A percentile compares a stretch with the other conserved stretches of the same genome.
These are phyloP conservation scores for Schizonepeta tenuifolia DNA, from an alignment of 257 asterid species.

Conservation along the genomic window DNA sequence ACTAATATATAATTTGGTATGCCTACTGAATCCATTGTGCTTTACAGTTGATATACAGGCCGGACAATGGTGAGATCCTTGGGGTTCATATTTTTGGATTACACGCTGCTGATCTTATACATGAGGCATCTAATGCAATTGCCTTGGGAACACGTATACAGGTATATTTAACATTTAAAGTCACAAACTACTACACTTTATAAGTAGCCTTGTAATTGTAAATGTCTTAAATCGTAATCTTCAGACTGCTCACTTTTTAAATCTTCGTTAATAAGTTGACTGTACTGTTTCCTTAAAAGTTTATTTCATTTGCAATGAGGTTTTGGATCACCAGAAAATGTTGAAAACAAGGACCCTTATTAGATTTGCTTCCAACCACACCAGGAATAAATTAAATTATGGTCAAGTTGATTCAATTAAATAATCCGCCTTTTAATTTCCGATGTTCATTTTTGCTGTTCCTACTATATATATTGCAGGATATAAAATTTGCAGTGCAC, in stretches of 20 bases:
- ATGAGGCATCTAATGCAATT: conserved; percentile 91
- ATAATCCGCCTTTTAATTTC: conserved; percentile 10
- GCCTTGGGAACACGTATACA: conserved; percentile 87
- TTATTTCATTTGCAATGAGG: conserved; percentile 6
- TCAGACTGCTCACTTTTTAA: background rate
- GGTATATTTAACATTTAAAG: conserved; percentile 48
- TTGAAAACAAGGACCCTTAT: background rate
- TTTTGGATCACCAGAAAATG: background rate
- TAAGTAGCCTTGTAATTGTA: conserved; percentile 16
- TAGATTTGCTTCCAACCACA: background rate
- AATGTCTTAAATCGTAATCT: no score
- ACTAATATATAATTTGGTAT: conserved; percentile 3
- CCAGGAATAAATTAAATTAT: conserved; percentile 8
- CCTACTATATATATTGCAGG: conserved; percentile 57
- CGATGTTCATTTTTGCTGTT: conserved; percentile 32
- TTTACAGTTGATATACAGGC: conserved; percentile 85
- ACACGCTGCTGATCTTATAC: conserved; percentile 98
- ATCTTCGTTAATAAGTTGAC: background rate
- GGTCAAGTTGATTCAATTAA: background rate
- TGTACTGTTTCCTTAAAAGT: background rate
- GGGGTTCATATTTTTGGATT: conserved; percentile 93
- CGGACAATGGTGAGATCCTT: conserved; percentile 90
- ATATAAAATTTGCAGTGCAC: conserved; percentile 85
- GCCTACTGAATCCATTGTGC: conserved; percentile 37
- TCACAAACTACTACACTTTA: conserved; percentile 14